Evolutionary conservation across 768 basidiomycete species (phyloP), one percentile per base, ranked within the genome.

Genomic region (Mycena leptocephala): DNA sequence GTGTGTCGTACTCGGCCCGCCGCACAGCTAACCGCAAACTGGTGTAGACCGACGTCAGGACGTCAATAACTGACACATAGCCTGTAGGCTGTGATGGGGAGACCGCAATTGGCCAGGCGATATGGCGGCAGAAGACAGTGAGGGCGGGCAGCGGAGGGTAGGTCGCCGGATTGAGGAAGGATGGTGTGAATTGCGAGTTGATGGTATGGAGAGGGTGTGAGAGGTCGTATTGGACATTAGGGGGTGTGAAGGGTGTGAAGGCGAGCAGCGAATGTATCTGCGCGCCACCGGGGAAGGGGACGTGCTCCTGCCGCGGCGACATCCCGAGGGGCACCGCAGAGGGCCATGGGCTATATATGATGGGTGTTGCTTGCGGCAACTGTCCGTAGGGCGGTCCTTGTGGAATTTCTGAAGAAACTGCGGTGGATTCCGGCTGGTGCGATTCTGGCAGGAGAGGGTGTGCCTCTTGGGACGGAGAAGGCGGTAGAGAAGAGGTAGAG

Each of bases 251-350:
- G 7, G 77, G 77, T 35, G 59, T 39, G 55, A 69, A 78, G 1
- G 74, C 51, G 39, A 90, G 86, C 56, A 87, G 81, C 59, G 82
- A 83, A 74, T 90, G 88, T 53, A 90, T 85, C 37, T 88, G 86
- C 78, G 87, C 76, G 58, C 81, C 80, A 61, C 80, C 81, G 30
- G 56, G 59, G 37, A 68, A 68, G 77, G 39, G 79, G 68, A 74
- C 77, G 81, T 69, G 80, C 10, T 58, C 30, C 13, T 1, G 46
- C 30, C 28, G 26, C 46, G 59, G 71, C 10, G 65, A 51, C 39
- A 33, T 5, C 24, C 37, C 24, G 20, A 58, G 24, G 9, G 32
- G 51, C 32, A 24, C 1, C 13, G 65, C 13, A 6, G 65, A 61
- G 7, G 59, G 66, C 73, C 73, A 74, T 18, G 59, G 58, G 73